Evolutionary conservation across 176 grass and related monocot genomes (phyloP), one percentile per base, ranked within the genome.

Genomic region (Ananas comosus): DNA sequence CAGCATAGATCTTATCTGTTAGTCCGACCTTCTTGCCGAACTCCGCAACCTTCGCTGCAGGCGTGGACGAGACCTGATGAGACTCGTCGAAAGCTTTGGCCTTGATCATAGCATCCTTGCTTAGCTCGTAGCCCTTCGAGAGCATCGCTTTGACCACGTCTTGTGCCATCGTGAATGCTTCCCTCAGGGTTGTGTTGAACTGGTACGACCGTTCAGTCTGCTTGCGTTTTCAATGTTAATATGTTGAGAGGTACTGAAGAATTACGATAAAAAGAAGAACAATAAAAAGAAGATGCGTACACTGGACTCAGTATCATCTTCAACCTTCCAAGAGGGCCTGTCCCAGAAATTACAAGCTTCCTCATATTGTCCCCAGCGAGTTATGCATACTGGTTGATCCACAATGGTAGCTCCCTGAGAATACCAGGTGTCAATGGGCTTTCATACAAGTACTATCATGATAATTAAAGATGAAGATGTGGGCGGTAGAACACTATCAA

Each of bases 71-170:
- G 51, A 93, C 76, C 57, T 83, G 53, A 76, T 78, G 67, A 25
- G 94, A 99, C 64, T 99, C 89, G 28, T 93, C 94, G 25, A 99
- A 93, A 49, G 86, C 87, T 87, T 73, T 99, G 72, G 94, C 94
- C 83, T 77, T 99, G 49, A 74, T 51, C 73, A 99, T 57, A 12
- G 94, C 89, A 67, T 99, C 94, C 77, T 99, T 99, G 84, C 94
- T 90, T 21, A 93, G 82, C 53, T 81, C 16, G 14, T 86, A 93
- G 3, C 94, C 94, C 74, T 25, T 88, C 11, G 87, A 70, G 13
- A 99, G 56, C 94, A 99, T 99, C 2, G 80, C 88, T 77, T 77
- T 89, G 18, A 99, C 82, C 1, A 99, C 80, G 16, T 93, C 94
- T 81, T 99, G 94, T 52, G 94, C 81, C 70, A 86, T 83, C 0